These are phyloP conservation scores for Miscanthus sacchariflorus DNA, from an alignment of 202 grass and related monocot species.

Conservation along the genomic window DNA sequence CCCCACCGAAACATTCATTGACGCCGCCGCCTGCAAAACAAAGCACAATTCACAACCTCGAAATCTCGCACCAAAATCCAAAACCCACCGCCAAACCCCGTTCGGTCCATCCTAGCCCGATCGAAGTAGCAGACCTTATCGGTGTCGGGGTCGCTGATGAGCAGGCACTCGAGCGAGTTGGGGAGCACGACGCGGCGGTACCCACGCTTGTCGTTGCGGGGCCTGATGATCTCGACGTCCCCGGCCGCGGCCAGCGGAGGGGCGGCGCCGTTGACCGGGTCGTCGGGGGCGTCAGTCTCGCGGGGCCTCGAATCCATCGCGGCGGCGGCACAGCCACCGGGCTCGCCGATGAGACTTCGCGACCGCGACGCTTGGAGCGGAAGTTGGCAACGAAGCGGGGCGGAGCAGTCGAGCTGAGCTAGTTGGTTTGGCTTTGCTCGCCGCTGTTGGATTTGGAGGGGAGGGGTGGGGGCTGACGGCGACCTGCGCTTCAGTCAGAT, in stretches of 20 bases:
- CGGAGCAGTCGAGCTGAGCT: not conserved
- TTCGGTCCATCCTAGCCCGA: not conserved
- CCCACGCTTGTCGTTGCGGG: conserved; percentile 83
- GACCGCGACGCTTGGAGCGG: conserved; percentile 5
- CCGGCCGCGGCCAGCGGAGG: not conserved
- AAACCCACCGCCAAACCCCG: not conserved
- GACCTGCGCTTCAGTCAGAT: not conserved
- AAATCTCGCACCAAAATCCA: not conserved
- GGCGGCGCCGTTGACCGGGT: conserved; percentile 22
- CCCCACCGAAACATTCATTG: conserved; percentile 88
- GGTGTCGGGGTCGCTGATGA: conserved; percentile 98
- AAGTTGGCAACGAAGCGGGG: not conserved
- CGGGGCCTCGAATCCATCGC: conserved; percentile 58
- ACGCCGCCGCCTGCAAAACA: conserved; percentile 78
- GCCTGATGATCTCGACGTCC: conserved; percentile 73
- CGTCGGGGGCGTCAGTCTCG: conserved; percentile 21
- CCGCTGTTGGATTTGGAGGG: conserved; percentile 32
- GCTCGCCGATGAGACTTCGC: not conserved
- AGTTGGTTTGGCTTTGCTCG: not conserved
- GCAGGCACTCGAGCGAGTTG: conserved; percentile 76
- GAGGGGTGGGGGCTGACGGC: not conserved
- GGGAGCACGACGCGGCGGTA: conserved; percentile 91
- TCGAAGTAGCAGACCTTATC: conserved; percentile 67
- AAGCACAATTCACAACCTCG: conserved; percentile 32
- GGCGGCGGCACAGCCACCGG: not conserved